Evolutionary conservation across 75 land plant species (phyloP), one percentile per base, ranked within the genome.

Genomic region (Cupressus sempervirens): DNA sequence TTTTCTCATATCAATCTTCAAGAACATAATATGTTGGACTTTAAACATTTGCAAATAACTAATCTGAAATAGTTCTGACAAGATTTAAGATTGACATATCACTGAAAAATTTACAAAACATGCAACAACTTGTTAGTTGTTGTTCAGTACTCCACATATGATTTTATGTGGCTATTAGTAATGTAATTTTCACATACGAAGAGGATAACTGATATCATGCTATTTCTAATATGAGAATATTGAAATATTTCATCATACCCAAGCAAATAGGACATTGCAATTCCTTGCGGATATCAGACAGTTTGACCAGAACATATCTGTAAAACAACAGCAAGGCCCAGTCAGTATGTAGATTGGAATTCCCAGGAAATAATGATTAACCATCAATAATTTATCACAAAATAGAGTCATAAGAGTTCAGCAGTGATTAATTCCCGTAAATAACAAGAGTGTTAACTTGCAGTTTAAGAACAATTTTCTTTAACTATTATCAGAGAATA

Each of bases 181-280:
- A 35, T 15, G 8, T 34, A 38, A 34, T 75, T 34, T 35, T 35
- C 20, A 6, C 41, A 75, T 20, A 7, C 43, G 38, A 6, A 40
- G 26, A 76, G 43, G 40, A 23, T 76, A 41, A 76, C 9, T 76
- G 20, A 23, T 38, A 36, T 82, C 35, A 48, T 58, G 20, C 0
- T 82, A 30, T 82, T 48, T 12, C 26, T 30, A 82, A 82, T 34
- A 82, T 54, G 34, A 12, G 68, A 34, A 35, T 48, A 36, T 20
- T 26, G 58, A 43, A 34, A 56, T 38, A 54, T 38, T 35, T 62
- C 15, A 50, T 41, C 87, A n/a, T 91, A 91, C 92, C 92, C 48
- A 91, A 88, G 81, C 93, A 92, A 40, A 92, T 92, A 53, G 93
- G 93, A 83, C 93, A 92, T 54, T 92, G 93, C 81, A 92, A 89